Evolutionary conservation across 306 rosid genomes (phyloP).

Genomic region (Fragaria nilgerrensis): DNA sequence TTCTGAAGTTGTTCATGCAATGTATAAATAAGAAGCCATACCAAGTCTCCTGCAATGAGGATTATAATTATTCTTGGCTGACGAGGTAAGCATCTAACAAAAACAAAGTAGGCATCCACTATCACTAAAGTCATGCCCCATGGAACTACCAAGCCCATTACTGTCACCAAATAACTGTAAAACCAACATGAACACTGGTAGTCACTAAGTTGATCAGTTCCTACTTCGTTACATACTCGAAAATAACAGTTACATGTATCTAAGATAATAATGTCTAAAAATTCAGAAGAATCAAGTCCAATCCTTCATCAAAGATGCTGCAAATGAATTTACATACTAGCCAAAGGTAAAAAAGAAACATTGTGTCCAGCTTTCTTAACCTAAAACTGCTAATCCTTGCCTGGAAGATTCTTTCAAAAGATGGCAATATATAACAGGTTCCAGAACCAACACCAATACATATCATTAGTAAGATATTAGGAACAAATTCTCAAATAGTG

Average conservation of each 20-base stretch:
- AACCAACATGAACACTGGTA: constrained; percentile 30
- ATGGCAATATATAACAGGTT: not conserved
- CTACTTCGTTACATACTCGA: not conserved
- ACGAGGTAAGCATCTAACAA: constrained; percentile 48
- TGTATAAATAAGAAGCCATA: constrained; percentile 22
- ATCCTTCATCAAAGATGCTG: not conserved
- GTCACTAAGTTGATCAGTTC: not conserved
- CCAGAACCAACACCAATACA: constrained; percentile 1
- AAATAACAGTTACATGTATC: not conserved
- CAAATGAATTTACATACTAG: not conserved
- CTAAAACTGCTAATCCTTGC: not conserved
- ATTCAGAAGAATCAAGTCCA: not conserved
- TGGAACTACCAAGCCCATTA: constrained; percentile 87
- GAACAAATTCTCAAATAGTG: not conserved
- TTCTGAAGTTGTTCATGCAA: not conserved
- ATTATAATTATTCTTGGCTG: constrained; percentile 56
- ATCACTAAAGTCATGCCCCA: constrained; percentile 82
- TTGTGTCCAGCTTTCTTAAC: not conserved
- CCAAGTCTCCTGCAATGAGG: constrained; percentile 71
- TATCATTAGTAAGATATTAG: not conserved
- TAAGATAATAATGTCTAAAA: not conserved
- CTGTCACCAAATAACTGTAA: constrained; percentile 80
- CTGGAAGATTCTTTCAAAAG: not conserved
- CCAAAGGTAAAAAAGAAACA: not conserved
- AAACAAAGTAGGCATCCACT: constrained; percentile 74